phyloP scores from a whole-genome alignment of 1,284 basidiomycete species.

The Amylostereum chailletii region DNA sequence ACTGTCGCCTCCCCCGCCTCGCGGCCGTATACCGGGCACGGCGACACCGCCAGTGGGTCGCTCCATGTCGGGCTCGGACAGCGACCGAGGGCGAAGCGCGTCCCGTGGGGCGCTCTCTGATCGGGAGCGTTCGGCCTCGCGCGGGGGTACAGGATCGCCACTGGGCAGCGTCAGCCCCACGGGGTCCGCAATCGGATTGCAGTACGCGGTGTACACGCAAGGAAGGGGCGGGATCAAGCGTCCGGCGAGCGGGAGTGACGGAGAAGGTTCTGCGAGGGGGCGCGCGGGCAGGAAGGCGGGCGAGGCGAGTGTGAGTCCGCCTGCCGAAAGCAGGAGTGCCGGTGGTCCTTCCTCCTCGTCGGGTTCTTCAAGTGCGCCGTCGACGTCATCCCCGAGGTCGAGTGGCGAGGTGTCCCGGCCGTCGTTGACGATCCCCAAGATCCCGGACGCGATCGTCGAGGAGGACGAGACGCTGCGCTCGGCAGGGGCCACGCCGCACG shows the following conservation, averaged over 20 bases:
- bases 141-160: conserved; percentile 33
- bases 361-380: neutral
- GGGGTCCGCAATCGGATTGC: conserved; percentile 25
- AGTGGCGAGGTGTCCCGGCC: neutral
- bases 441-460: neutral
- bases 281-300: conserved; percentile 18
- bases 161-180: conserved; percentile 57
- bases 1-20: conserved; percentile 16
- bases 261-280: conserved; percentile 12
- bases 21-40: conserved; percentile 16
- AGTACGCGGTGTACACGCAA: conserved; percentile 14
- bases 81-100: conserved; percentile 35
- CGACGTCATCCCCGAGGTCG: neutral
- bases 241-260: conserved; percentile 23
- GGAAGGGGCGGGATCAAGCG: conserved; percentile 18
- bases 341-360: neutral
- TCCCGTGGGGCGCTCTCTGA: conserved; percentile 29
- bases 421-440: neutral
- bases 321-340: neutral
- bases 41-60: conserved; percentile 11
- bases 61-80: conserved; percentile 40
- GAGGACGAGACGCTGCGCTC: neutral
- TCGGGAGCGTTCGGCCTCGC: conserved; percentile 30
- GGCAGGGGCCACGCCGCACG: neutral
- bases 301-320: conserved; percentile 5